A percentile compares a stretch with the other conserved stretches of the same genome.
These are phyloP conservation scores for Tremellales sp. DNA, from an alignment of 1,284 basidiomycete species.

Conservation along the genomic window DNA sequence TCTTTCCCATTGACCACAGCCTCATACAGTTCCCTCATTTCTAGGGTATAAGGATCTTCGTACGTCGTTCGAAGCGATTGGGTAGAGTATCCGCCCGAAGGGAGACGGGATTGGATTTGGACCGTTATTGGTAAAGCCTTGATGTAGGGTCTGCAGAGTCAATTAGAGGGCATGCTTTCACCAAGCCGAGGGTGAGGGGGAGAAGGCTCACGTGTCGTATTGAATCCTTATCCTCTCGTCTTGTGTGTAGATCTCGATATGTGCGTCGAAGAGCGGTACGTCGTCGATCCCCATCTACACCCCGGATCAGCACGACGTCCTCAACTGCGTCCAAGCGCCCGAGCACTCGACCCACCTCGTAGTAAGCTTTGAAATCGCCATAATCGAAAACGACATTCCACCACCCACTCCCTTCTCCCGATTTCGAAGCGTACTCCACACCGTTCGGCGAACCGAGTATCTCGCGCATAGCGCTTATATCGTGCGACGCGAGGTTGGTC, in stretches of 20 bases:
- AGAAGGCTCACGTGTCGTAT: constrained; percentile 43
- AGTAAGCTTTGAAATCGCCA: constrained; percentile 37
- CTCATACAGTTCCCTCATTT: constrained; percentile 34
- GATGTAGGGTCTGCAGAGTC: constrained; percentile 48
- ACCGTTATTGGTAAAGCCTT: constrained; percentile 49
- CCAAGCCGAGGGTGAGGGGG: background rate
- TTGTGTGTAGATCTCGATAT: constrained; percentile 49
- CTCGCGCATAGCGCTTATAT: constrained; percentile 50
- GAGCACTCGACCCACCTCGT: constrained; percentile 30
- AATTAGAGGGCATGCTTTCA: no score
- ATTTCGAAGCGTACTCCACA: constrained; percentile 28
- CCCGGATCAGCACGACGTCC: constrained; percentile 9
- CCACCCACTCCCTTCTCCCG: constrained; percentile 16
- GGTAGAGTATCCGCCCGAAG: constrained; percentile 34
- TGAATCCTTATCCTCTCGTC: constrained; percentile 47
- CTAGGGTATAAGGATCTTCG: constrained; percentile 48
- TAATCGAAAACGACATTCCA: constrained; percentile 26
- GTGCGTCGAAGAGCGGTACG: constrained; percentile 49
- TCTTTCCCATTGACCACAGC: constrained; percentile 31
- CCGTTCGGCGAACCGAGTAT: constrained; percentile 42
- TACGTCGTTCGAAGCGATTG: constrained; percentile 45
- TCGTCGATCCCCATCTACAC: constrained; percentile 44
- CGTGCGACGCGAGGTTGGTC: constrained; percentile 44
- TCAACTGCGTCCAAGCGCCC: no score
- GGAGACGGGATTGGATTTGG: constrained; percentile 34